These are phyloP conservation scores for Tausonia pullulans DNA, from an alignment of 1,284 basidiomycete species.

Conservation along the genomic window DNA sequence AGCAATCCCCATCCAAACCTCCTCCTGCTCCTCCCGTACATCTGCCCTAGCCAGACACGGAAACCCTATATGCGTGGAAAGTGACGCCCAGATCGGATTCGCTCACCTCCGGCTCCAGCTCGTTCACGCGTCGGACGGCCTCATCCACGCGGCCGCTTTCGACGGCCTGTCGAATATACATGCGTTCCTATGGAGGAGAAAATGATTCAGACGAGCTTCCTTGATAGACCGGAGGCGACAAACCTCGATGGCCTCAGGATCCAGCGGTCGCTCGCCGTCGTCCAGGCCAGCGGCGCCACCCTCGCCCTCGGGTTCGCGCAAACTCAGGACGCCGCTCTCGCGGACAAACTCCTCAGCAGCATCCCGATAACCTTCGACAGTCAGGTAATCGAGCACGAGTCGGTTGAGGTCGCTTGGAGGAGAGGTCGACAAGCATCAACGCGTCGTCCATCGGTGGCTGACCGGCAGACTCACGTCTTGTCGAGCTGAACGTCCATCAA, in stretches of 20 bases:
- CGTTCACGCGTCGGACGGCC: slow-evolving; percentile 85
- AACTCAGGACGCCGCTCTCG: slow-evolving; percentile 65
- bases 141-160: slow-evolving; percentile 90
- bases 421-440: no score
- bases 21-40: no score
- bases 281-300: background rate
- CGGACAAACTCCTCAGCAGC: slow-evolving; percentile 88
- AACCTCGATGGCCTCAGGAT: slow-evolving; percentile 10
- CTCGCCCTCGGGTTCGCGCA: background rate
- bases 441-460: no score
- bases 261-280: background rate
- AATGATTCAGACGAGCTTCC: background rate
- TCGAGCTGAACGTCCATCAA: no score
- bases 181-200: slow-evolving; percentile 49
- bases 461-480: no score
- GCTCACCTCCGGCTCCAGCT: slow-evolving; percentile 93
- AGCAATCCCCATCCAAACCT: no score
- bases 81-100: slow-evolving; percentile 21
- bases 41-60: no score
- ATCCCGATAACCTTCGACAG: slow-evolving; percentile 93
- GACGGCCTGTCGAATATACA: slow-evolving; percentile 85
- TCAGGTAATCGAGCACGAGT: slow-evolving; percentile 95
- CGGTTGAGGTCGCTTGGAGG: slow-evolving; percentile 92
- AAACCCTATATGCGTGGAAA: no score
- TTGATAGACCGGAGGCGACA: background rate